Percentiles rank a stretch among this genome's conserved stretches.
Conservation (phyloP, 78 protist genomes). For the Anaeramoeba ignava region DNA sequence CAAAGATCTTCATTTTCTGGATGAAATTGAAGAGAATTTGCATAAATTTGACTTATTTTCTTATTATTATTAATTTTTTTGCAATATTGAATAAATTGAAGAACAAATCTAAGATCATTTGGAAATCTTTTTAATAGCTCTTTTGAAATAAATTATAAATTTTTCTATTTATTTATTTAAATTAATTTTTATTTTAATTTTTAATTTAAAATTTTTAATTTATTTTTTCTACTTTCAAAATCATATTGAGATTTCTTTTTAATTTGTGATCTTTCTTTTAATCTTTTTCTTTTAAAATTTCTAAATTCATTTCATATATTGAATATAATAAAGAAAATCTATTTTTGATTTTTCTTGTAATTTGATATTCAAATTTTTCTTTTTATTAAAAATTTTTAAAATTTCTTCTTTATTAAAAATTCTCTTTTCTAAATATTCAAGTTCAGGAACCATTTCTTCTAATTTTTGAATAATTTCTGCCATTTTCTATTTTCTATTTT, state of each 20-base stretch:
- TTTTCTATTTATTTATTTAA: not conserved
- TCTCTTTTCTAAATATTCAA: not conserved
- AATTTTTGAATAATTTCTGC: not conserved
- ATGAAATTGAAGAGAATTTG: not conserved
- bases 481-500: not conserved
- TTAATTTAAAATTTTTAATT: not conserved
- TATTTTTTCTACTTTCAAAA: not conserved
- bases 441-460: not conserved
- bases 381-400: not conserved
- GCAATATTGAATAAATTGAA: not conserved
- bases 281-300: too few species aligned
- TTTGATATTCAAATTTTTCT: not conserved
- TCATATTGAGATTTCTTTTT: too few species aligned
- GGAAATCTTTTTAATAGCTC: not conserved
- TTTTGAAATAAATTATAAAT: not conserved
- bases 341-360: not conserved
- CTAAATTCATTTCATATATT: not conserved
- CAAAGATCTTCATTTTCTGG: not conserved
- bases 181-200: not conserved
- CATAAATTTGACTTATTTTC: not conserved
- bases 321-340: not conserved
- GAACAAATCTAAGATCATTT: not conserved
- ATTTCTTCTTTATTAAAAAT: not conserved
- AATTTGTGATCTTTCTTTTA: too few species aligned
- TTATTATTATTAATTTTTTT: not conserved